These are phyloP conservation scores for Panellus pusillus DNA, from an alignment of 768 basidiomycete species.

Conservation along the genomic window DNA sequence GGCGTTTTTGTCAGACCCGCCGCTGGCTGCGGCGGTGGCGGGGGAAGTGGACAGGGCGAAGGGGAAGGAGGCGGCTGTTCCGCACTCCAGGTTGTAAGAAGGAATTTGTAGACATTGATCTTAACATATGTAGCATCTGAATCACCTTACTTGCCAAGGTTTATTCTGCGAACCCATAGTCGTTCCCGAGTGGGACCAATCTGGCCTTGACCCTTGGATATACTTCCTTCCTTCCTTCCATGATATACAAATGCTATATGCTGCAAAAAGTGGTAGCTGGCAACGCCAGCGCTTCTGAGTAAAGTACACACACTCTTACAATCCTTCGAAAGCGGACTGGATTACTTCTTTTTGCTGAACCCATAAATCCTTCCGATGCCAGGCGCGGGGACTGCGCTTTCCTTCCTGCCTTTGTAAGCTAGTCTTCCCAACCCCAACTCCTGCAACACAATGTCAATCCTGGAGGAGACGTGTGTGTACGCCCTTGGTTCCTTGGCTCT, in stretches of 20 bases:
- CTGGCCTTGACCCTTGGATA: no score
- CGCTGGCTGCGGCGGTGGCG: background rate
- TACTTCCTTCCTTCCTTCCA: no score
- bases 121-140: no score
- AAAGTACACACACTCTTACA: conserved; percentile 17
- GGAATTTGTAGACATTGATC: no score
- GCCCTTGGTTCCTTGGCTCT: conserved; percentile 89
- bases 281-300: no score
- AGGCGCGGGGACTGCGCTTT: conserved; percentile 75
- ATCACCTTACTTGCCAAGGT: no score
- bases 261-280: no score
- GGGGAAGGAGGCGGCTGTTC: conserved; percentile 9
- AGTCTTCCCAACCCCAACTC: conserved; percentile 36
- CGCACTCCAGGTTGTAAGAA: background rate
- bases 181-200: no score
- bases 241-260: no score
- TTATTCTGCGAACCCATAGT: no score
- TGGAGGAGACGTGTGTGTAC: conserved; percentile 61
- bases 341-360: conserved; percentile 64
- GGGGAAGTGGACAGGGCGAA: conserved; percentile 12
- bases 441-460: conserved; percentile 55
- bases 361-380: conserved; percentile 72
- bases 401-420: conserved; percentile 63
- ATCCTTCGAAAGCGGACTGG: conserved; percentile 53
- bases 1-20: background rate